Evolutionary conservation across 495 filamentous ascomycete genomes (phyloP).

Genomic region (Daldinia bambusicola): DNA sequence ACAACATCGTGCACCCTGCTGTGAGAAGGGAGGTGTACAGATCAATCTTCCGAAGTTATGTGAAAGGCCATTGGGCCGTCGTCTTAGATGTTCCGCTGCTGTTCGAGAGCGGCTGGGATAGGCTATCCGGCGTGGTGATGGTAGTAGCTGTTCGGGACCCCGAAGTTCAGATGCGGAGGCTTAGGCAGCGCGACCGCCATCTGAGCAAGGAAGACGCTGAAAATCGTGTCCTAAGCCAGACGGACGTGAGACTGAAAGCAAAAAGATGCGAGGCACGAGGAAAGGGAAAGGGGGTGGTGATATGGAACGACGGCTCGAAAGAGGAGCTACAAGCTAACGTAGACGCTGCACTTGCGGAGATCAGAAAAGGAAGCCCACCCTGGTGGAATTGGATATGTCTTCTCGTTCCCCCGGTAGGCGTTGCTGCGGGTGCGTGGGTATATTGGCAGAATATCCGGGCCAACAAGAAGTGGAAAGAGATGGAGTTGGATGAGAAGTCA

Average conservation of each 20-base stretch:
- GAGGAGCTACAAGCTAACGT: slow-evolving; percentile 74
- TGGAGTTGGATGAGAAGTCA: slow-evolving; percentile 72
- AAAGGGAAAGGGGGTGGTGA: slow-evolving; percentile 71
- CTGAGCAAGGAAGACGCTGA: slow-evolving; percentile 81
- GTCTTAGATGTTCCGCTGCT: slow-evolving; percentile 94
- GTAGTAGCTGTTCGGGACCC: slow-evolving; percentile 84
- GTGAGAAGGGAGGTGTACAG: slow-evolving; percentile 81
- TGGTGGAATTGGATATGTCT: slow-evolving; percentile 86
- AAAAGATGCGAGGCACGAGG: slow-evolving; percentile 72
- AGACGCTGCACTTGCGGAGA: slow-evolving; percentile 65
- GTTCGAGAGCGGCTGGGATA: slow-evolving; percentile 86
- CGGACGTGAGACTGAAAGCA: slow-evolving; percentile 84
- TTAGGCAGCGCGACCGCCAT: slow-evolving; percentile 76
- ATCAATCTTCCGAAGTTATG: slow-evolving; percentile 69
- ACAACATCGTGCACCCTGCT: slow-evolving; percentile 91
- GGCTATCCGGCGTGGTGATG: slow-evolving; percentile 79
- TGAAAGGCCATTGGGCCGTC: slow-evolving; percentile 81
- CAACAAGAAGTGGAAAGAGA: slow-evolving; percentile 74
- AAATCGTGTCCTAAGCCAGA: slow-evolving; percentile 84
- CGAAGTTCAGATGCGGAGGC: slow-evolving; percentile 78
- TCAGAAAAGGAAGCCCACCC: slow-evolving; percentile 70
- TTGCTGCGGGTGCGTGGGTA: slow-evolving; percentile 70
- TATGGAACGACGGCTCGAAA: slow-evolving; percentile 85
- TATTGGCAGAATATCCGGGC: slow-evolving; percentile 72
- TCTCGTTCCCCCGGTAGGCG: slow-evolving; percentile 76